Percentiles rank a stretch among this genome's conserved stretches.
These are phyloP conservation scores for Neoarthrinium moseri DNA, from an alignment of 2,329 filamentous ascomycete species.

Conservation along the genomic window DNA sequence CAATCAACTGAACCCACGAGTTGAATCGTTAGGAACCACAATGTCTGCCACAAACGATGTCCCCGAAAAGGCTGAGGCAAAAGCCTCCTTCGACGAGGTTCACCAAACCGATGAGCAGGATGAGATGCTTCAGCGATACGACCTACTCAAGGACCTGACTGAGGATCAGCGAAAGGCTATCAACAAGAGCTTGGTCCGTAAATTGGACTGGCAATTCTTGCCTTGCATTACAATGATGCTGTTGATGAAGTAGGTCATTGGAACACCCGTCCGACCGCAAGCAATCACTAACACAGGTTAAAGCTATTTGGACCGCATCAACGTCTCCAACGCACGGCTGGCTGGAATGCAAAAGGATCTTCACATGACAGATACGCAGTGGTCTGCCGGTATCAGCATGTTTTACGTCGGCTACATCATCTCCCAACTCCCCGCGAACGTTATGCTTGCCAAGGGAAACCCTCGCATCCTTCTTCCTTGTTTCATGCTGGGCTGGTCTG, in stretches of 20 bases:
- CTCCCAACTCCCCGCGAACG: slow-evolving; percentile 44
- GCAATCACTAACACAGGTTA: slow-evolving; percentile 11
- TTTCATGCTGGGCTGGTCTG: slow-evolving; percentile 41
- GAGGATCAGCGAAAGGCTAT: no score
- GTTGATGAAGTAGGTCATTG: no score
- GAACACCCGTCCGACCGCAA: no score
- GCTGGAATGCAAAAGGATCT: slow-evolving; percentile 36
- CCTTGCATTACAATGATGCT: no score
- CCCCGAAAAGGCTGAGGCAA: neutral
- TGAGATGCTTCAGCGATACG: neutral
- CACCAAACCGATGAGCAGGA: neutral
- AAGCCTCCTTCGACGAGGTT: neutral
- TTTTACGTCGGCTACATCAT: slow-evolving; percentile 47
- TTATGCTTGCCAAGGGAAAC: slow-evolving; percentile 39
- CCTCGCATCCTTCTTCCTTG: slow-evolving; percentile 33
- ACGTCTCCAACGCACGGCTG: slow-evolving; percentile 43
- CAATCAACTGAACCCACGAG: no score
- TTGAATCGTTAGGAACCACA: no score
- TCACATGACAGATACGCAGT: slow-evolving; percentile 31
- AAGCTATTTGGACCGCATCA: slow-evolving; percentile 50
- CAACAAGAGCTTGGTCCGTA: no score
- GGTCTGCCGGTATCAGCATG: slow-evolving; percentile 38
- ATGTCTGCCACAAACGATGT: no score
- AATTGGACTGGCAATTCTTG: no score
- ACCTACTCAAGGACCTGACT: neutral